phyloP scores from a whole-genome alignment of 75 land plant genomes.

The Sequoia sempervirens region DNA sequence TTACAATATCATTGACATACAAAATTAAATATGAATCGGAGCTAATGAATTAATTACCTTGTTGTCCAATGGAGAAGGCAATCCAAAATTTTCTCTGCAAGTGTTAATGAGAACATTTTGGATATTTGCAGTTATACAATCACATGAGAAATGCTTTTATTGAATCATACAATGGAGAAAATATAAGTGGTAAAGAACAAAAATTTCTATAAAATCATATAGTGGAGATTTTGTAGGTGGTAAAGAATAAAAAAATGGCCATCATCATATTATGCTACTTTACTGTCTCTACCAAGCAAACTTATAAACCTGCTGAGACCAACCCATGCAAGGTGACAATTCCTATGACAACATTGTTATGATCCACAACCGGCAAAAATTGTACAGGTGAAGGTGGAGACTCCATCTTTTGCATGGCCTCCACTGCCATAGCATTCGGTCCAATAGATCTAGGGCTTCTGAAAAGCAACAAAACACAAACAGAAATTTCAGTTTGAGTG shows the following conservation, averaged over 20 bases:
- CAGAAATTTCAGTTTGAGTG: neutral
- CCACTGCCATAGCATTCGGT: constrained; percentile 92
- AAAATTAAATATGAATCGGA: neutral
- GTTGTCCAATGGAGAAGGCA: too few species aligned
- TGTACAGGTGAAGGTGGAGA: constrained; percentile 87
- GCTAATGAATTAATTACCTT: neutral
- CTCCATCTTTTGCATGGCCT: constrained; percentile 99
- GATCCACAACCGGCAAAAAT: constrained; percentile 80
- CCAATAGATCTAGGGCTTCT: constrained; percentile 80
- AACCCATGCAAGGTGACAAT: constrained; percentile 90
- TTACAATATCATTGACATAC: neutral
- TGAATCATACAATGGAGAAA: neutral
- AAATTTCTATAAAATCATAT: neutral
- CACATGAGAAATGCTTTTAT: too few species aligned
- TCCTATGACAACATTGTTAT: constrained; percentile 70
- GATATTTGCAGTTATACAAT: too few species aligned
- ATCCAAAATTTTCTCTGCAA: too few species aligned
- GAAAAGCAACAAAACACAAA: constrained; percentile 11
- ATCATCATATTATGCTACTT: neutral
- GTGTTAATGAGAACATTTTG: too few species aligned
- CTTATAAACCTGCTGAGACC: constrained; percentile 85
- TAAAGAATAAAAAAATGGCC: constrained; percentile 7
- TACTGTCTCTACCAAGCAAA: neutral
- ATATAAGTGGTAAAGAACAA: neutral
- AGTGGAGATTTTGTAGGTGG: neutral